Percentiles rank a stretch among this genome's conserved stretches.
phyloP scores from a whole-genome alignment of 2,329 filamentous ascomycete genomes.

The Penicillium concentricum region DNA sequence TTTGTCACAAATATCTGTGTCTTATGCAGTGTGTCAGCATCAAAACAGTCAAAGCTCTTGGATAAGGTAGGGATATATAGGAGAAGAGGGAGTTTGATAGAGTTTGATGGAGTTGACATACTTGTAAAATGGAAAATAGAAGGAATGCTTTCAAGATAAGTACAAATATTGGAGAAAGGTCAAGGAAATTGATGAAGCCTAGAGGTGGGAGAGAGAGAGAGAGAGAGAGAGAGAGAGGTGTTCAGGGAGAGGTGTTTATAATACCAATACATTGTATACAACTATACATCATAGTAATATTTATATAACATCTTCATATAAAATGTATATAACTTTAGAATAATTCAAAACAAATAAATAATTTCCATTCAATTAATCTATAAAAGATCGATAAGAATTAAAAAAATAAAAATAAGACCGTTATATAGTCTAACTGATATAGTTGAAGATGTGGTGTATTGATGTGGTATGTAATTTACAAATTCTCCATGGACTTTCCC shows the following conservation, averaged over 20 bases:
- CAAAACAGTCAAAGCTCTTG: not conserved
- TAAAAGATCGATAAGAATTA: not conserved
- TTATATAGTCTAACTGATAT: not conserved
- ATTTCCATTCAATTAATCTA: not conserved
- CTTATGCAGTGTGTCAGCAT: not conserved
- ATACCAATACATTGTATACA: not conserved
- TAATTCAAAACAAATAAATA: too few relatives aligned
- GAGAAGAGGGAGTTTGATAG: conserved; percentile 8
- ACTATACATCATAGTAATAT: not conserved
- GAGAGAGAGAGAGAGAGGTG: not conserved
- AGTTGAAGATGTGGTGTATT: not conserved
- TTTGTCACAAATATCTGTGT: not conserved
- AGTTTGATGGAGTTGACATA: not conserved
- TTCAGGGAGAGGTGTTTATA: not conserved
- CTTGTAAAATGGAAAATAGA: conserved; percentile 1
- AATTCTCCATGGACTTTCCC: not conserved
- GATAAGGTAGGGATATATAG: not conserved
- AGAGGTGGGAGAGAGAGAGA: not conserved
- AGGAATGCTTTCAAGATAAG: not conserved
- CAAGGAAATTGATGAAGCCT: conserved; percentile 1
- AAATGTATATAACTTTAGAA: not conserved
- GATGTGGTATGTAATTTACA: not conserved
- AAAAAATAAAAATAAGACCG: not conserved
- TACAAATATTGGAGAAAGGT: not conserved
- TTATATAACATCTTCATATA: not conserved